A percentile compares a stretch with the other conserved stretches of the same genome.
Evolutionary conservation across 2,329 filamentous ascomycete genomes (phyloP).

Genomic region (Xylariaceae sp.): DNA sequence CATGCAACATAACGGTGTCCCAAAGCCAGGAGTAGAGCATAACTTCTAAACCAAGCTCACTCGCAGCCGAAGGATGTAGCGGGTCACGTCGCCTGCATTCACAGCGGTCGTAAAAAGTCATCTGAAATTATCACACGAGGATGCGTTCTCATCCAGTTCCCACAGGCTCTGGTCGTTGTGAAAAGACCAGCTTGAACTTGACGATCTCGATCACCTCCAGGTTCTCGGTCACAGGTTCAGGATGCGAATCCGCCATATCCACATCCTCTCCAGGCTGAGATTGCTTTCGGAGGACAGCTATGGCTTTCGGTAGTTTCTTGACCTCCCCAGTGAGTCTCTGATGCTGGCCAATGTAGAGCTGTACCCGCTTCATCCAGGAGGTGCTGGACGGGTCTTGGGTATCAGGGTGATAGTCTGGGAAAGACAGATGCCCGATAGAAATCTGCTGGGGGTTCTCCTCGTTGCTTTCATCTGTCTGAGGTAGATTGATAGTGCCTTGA

Average conservation of each 20-base stretch:
- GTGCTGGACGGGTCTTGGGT: constrained; percentile 53
- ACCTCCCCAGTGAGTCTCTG: constrained; percentile 89
- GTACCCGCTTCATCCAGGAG: constrained; percentile 87
- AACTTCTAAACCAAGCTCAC: neutral
- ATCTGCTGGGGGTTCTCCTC: constrained; percentile 44
- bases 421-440: constrained; percentile 72
- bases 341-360: constrained; percentile 85
- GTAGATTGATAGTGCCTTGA: constrained; percentile 85
- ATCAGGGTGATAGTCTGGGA: constrained; percentile 71
- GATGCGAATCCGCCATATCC: constrained; percentile 45
- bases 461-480: constrained; percentile 44
- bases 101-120: neutral
- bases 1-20: too few relatives aligned
- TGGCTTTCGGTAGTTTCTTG: constrained; percentile 77
- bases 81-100: neutral
- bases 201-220: constrained; percentile 88
- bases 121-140: neutral
- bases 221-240: constrained; percentile 46
- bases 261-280: constrained; percentile 43
- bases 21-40: neutral
- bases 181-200: constrained; percentile 85
- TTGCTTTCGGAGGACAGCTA: constrained; percentile 75
- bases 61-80: neutral
- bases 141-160: constrained; percentile 45
- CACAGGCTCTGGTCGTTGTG: constrained; percentile 82